Conservation (phyloP, 2,329 filamentous ascomycete species). For the Diaporthe velutina region DNA sequence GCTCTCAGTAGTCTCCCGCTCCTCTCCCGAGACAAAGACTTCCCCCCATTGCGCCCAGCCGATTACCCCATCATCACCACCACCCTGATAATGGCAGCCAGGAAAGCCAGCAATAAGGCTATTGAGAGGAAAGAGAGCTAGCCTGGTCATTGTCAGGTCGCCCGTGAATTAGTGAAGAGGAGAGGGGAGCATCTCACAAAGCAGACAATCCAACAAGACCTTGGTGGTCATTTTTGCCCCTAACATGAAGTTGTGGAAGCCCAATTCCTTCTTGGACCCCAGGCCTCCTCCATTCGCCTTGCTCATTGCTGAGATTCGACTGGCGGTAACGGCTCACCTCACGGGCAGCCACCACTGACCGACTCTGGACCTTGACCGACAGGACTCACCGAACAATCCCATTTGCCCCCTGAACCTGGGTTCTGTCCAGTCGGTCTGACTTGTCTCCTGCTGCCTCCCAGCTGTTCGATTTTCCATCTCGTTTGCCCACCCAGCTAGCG, state of each 20-base stretch:
- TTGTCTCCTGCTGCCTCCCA: conserved; percentile 32
- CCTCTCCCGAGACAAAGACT: conserved; percentile 56
- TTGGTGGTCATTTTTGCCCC: conserved; percentile 41
- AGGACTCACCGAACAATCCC: conserved; percentile 28
- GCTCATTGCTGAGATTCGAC: conserved; percentile 34
- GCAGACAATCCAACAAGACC: conserved; percentile 48
- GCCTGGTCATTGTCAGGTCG: conserved; percentile 43
- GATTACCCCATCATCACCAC: conserved; percentile 32
- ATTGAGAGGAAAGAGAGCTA: conserved; percentile 41
- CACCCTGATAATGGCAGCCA: conserved; percentile 41
- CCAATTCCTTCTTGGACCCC: conserved; percentile 36
- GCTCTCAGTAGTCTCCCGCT: conserved; percentile 56
- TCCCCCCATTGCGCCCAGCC: conserved; percentile 31
- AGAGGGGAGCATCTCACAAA: conserved; percentile 45
- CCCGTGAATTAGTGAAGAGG: conserved; percentile 38
- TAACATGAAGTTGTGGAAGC: conserved; percentile 35
- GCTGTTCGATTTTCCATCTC: conserved; percentile 13
- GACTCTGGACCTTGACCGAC: conserved; percentile 30
- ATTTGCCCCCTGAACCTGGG: conserved; percentile 31
- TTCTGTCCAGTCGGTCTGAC: conserved; percentile 29
- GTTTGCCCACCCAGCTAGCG: conserved; percentile 36
- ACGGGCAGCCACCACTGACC: conserved; percentile 35
- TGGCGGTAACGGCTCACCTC: conserved; percentile 30
- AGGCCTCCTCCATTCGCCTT: conserved; percentile 16
- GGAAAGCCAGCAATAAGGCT: conserved; percentile 41